Conservation (phyloP, 306 rosid genomes). For the Cicer judaicum region DNA sequence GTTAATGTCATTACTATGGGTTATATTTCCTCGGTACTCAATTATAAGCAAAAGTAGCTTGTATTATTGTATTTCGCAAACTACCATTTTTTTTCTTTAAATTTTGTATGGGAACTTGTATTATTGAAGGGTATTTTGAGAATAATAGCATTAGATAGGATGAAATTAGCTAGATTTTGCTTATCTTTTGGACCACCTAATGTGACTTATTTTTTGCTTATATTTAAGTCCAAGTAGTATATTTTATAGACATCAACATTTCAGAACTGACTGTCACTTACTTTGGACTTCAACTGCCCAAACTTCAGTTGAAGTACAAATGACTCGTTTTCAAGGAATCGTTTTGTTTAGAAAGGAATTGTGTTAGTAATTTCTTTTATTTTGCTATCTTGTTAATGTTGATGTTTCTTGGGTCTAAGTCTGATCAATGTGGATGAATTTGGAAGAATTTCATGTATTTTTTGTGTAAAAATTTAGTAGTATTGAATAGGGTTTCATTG, state of each 20-base stretch:
- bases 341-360: background rate
- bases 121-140: too few relatives aligned
- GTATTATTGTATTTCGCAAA: too few relatives aligned
- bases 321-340: background rate
- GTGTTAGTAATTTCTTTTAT: background rate
- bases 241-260: background rate
- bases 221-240: background rate
- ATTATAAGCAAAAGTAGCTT: too few relatives aligned
- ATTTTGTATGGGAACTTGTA: too few relatives aligned
- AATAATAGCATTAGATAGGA: too few relatives aligned
- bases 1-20: background rate
- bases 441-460: background rate
- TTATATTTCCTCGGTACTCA: too few relatives aligned
- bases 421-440: background rate
- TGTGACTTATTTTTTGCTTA: too few relatives aligned
- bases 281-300: background rate
- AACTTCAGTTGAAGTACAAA: background rate
- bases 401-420: background rate
- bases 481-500: background rate
- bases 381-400: background rate
- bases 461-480: constrained; percentile 10
- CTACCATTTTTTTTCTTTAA: too few relatives aligned
- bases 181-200: too few relatives aligned
- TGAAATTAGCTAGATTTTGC: too few relatives aligned
- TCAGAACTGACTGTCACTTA: background rate